Evolutionary conservation across 148 eudicot species (phyloP), one percentile per base, ranked within the genome.

Genomic region (Chenopodium suecicum): DNA sequence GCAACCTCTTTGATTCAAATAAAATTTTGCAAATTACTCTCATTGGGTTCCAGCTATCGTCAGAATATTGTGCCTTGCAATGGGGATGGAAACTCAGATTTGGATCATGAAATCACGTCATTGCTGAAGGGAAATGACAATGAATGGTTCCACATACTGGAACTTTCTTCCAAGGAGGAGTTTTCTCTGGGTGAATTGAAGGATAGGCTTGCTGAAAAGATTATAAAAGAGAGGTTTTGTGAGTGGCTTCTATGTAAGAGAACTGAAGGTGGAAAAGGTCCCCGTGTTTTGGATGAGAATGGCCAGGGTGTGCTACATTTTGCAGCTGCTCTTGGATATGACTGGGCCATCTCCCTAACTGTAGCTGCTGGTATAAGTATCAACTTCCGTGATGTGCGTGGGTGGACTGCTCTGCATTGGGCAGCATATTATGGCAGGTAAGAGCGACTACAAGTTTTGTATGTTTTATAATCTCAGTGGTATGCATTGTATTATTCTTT

Each of bases 391-490:
- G 98, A 94, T 87, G 86, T 79, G 47, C 83, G 84, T 85, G 98
- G 98, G 70, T 94, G 96, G 98, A 91, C 92, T 63, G 94, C 94
- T 27, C 94, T 94, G 77, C 98, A 94, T 76, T 94, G 93, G 96
- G 96, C 98, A 67, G 98, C 94, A 81, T 91, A 75, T 82, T 89
- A 83, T 89, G 98, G 98, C 85, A 94, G 94, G 98, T 94, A 83
- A 71, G 9, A 47, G 56, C 0, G 64, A 54, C 32, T 73, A 25
- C 37, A 7, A 27, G 29, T 27, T 27, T 27, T 71, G 11, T 50
- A 10, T 52, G 22, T 65, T 47, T 78, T 17, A 52, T 78, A 31
- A 20, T 29, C 31, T 29, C 1, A 16, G 22, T 11, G 50, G 32
- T 16, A 31, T 16, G 37, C 16, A 16, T 32, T n/a, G 4, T 25